Conservation (phyloP, 2,329 filamentous ascomycete species). For the Rosellinia necatrix region DNA sequence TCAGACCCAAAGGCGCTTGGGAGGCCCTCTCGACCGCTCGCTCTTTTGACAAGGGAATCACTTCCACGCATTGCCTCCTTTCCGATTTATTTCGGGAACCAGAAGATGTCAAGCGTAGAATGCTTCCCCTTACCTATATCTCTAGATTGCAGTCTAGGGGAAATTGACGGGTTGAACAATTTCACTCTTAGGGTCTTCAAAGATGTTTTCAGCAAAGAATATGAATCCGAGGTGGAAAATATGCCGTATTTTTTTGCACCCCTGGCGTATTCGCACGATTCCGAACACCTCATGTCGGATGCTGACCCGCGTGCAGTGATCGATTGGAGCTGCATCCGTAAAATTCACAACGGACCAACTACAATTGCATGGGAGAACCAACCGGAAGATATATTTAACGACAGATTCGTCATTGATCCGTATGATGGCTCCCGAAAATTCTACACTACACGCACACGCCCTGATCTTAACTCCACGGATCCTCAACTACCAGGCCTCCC, state of each 20-base stretch:
- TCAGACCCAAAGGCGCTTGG: conserved; percentile 59
- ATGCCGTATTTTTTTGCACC: conserved; percentile 88
- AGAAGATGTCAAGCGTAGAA: conserved; percentile 61
- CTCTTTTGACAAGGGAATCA: conserved; percentile 69
- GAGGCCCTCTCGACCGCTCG: conserved; percentile 64
- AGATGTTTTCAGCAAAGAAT: conserved; percentile 89
- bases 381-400: conserved; percentile 54
- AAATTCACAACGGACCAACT: conserved; percentile 41
- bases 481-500: conserved; percentile 63
- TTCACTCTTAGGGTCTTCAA: conserved; percentile 80
- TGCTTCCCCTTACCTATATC: conserved; percentile 50
- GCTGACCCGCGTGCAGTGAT: conserved; percentile 47
- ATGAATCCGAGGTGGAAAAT: conserved; percentile 63
- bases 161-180: conserved; percentile 61
- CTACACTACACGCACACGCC: conserved; percentile 57
- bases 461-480: conserved; percentile 66
- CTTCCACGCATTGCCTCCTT: conserved; percentile 71
- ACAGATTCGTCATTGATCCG: conserved; percentile 62
- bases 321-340: conserved; percentile 64
- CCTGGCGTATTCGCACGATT: conserved; percentile 37
- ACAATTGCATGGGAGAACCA: conserved; percentile 48
- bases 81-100: conserved; percentile 71
- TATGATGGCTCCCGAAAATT: conserved; percentile 68
- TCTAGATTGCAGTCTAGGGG: conserved; percentile 49
- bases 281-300: conserved; percentile 26